These are phyloP conservation scores for Chaetomium globosum DNA, from an alignment of 2,329 filamentous ascomycete genomes.

Conservation along the genomic window DNA sequence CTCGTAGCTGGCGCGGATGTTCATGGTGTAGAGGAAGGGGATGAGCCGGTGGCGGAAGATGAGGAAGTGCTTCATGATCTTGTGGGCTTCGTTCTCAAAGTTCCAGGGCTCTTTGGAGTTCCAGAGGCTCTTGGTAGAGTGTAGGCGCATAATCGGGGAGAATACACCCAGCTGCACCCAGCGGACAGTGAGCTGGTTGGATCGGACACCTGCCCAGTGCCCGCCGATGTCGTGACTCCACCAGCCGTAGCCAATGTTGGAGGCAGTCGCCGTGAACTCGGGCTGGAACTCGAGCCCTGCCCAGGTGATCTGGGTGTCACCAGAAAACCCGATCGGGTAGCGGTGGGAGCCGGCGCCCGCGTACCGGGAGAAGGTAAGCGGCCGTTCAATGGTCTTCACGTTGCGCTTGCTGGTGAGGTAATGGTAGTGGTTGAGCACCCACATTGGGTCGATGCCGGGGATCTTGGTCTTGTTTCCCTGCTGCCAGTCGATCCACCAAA, in stretches of 20 bases:
- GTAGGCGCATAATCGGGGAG: constrained; percentile 63
- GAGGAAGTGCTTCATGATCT: constrained; percentile 54
- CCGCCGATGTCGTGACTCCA: constrained; percentile 72
- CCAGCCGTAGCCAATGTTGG: constrained; percentile 69
- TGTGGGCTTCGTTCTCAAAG: constrained; percentile 50
- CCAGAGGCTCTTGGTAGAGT: constrained; percentile 61
- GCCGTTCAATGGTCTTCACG: constrained; percentile 41
- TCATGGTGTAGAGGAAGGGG: constrained; percentile 64
- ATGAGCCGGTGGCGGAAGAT: constrained; percentile 60
- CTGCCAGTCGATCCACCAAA: constrained; percentile 72
- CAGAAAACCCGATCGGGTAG: constrained; percentile 67
- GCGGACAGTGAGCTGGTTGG: constrained; percentile 61
- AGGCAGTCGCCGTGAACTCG: constrained; percentile 67
- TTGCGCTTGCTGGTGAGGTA: constrained; percentile 56
- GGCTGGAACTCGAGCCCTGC: constrained; percentile 64
- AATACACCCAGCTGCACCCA: constrained; percentile 66
- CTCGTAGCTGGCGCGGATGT: constrained; percentile 48
- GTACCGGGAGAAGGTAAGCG: constrained; percentile 63
- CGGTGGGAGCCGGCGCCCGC: constrained; percentile 65
- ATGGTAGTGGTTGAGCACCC: constrained; percentile 67
- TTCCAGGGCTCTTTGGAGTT: constrained; percentile 65
- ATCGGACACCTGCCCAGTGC: constrained; percentile 58
- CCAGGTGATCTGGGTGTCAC: constrained; percentile 63
- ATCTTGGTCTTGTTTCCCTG: constrained; percentile 60
- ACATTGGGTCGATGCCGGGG: constrained; percentile 63